phyloP scores from a whole-genome alignment of 1,284 basidiomycete genomes.

The Coniferiporia weirii region DNA sequence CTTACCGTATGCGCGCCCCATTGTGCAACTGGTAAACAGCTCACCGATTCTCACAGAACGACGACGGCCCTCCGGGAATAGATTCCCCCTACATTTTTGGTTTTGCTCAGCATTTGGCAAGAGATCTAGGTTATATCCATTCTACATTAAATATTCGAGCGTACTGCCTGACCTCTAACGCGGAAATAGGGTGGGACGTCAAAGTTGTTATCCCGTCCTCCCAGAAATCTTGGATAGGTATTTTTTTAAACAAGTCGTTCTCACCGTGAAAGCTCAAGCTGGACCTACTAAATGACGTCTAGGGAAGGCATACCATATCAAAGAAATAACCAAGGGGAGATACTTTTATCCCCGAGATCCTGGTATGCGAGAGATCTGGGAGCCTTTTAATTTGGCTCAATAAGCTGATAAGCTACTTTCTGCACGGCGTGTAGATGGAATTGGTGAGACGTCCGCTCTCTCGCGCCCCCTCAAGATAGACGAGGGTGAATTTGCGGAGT shows the following conservation, averaged over 20 bases:
- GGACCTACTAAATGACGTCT: conserved; percentile 20
- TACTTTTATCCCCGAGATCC: conserved; percentile 79
- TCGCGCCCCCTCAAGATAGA: conserved; percentile 55
- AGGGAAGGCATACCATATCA: conserved; percentile 85
- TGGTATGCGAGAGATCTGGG: conserved; percentile 30
- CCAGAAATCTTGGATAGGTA: conserved; percentile 90
- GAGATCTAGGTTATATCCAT: conserved; percentile 47
- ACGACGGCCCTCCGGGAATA: conserved; percentile 79
- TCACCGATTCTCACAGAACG: conserved; percentile 47
- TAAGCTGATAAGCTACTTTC: conserved; percentile 5
- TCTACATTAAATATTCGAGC: conserved; percentile 4
- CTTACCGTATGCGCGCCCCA: conserved; percentile 4
- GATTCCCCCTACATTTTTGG: conserved; percentile 84
- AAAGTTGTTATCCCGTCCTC: conserved; percentile 84
- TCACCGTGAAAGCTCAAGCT: not conserved
- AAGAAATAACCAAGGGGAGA: conserved; percentile 65
- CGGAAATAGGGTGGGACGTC: conserved; percentile 68
- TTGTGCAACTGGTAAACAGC: not conserved
- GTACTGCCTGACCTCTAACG: not conserved
- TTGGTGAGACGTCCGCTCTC: conserved; percentile 58
- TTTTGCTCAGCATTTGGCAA: conserved; percentile 64
- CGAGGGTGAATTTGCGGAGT: conserved; percentile 76
- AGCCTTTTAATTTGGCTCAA: not conserved
- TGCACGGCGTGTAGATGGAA: conserved; percentile 46
- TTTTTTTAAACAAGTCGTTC: conserved; percentile 18